phyloP scores from a whole-genome alignment of 768 basidiomycete genomes.

The Lactifluus hygrophoroides region DNA sequence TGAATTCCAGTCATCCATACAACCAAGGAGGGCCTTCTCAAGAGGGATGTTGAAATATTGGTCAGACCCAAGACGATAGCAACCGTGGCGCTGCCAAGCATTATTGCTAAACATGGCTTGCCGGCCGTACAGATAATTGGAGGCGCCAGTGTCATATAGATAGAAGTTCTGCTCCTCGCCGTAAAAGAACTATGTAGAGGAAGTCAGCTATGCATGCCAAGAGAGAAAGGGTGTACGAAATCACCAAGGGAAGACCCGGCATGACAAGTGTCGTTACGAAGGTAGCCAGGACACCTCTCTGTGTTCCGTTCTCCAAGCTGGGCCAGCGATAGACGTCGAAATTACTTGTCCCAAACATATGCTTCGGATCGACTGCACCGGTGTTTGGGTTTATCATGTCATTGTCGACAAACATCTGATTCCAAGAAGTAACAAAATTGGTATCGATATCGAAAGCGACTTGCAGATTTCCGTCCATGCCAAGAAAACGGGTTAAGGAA shows the following conservation, averaged over 20 bases:
- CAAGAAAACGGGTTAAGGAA: conserved; percentile 74
- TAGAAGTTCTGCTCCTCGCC: conserved; percentile 94
- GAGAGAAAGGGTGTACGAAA: conserved; percentile 19
- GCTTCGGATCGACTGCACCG: conserved; percentile 65
- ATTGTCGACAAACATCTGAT: conserved; percentile 81
- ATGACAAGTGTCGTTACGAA: conserved; percentile 75
- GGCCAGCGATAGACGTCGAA: conserved; percentile 96
- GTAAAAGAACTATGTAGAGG: conserved; percentile 55
- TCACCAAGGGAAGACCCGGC: conserved; percentile 78
- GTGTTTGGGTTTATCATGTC: conserved; percentile 73
- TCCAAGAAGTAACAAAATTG: conserved; percentile 88
- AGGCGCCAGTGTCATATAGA: conserved; percentile 75
- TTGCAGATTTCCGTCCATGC: conserved; percentile 92
- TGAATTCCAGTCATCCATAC: conserved; percentile 84
- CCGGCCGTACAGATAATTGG: conserved; percentile 91
- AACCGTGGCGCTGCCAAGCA: conserved; percentile 92
- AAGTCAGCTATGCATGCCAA: conserved; percentile 12
- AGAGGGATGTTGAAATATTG: conserved; percentile 95
- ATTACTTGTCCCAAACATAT: conserved; percentile 90
- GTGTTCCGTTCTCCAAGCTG: conserved; percentile 74
- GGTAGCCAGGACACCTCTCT: conserved; percentile 63
- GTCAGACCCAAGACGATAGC: conserved; percentile 80
- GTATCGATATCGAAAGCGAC: conserved; percentile 78
- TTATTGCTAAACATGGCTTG: conserved; percentile 81
- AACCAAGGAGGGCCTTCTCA: conserved; percentile 70